Evolutionary conservation across 345 rosid species (phyloP).

Genomic region (Gossypium raimondii): DNA sequence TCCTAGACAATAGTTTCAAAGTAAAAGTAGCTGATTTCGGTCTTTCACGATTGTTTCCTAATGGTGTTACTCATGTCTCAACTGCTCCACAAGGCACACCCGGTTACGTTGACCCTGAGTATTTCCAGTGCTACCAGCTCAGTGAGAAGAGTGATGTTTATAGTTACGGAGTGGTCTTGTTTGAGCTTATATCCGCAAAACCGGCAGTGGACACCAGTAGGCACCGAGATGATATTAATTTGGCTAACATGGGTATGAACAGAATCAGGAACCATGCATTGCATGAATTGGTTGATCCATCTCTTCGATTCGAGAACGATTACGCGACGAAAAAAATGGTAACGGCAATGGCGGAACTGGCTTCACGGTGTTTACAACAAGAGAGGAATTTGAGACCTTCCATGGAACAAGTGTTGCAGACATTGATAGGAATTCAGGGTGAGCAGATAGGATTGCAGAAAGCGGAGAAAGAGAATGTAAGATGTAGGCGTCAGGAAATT

Average conservation of each 20-base stretch:
- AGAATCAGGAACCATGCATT: constrained; percentile 60
- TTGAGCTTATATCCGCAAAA: constrained; percentile 62
- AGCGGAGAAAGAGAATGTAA: background rate
- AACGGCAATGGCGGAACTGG: constrained; percentile 60
- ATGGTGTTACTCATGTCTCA: constrained; percentile 70
- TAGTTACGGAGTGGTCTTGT: constrained; percentile 80
- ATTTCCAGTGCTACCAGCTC: constrained; percentile 69
- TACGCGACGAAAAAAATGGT: constrained; percentile 31
- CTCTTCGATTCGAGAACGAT: constrained; percentile 56
- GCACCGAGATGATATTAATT: constrained; percentile 60
- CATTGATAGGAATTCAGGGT: constrained; percentile 40
- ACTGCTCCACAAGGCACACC: constrained; percentile 96
- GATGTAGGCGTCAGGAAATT: too few species aligned
- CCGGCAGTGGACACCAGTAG: constrained; percentile 68
- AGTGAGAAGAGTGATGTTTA: constrained; percentile 86
- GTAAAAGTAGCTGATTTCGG: constrained; percentile 97
- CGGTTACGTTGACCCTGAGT: constrained; percentile 88
- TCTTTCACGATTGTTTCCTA: constrained; percentile 69
- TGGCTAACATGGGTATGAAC: constrained; percentile 66
- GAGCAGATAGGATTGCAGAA: constrained; percentile 26
- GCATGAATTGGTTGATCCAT: constrained; percentile 65
- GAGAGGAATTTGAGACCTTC: constrained; percentile 70
- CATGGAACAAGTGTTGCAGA: constrained; percentile 60
- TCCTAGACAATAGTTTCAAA: constrained; percentile 43
- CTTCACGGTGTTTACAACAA: constrained; percentile 70